phyloP scores from a whole-genome alignment of 108 stramenopile species.

The Skeletonema potamos region DNA sequence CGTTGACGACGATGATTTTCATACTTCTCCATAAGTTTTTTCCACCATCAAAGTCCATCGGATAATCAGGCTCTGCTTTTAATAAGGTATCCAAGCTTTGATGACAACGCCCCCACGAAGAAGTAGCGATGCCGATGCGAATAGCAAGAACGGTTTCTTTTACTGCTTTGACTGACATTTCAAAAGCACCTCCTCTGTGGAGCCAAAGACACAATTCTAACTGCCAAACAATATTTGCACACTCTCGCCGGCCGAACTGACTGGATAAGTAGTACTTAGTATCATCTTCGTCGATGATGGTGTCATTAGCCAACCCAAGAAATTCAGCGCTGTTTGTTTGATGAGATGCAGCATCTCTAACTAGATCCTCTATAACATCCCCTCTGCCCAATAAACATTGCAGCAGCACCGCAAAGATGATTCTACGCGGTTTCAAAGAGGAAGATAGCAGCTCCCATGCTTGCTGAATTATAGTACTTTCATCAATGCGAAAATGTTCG shows the following conservation, averaged over 20 bases:
- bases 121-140: slow-evolving; percentile 61
- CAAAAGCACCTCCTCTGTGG: slow-evolving; percentile 71
- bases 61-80: slow-evolving; percentile 76
- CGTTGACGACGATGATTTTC: slow-evolving; percentile 57
- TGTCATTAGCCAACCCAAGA: slow-evolving; percentile 61
- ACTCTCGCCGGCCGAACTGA: slow-evolving; percentile 46
- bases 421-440: slow-evolving; percentile 31
- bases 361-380: slow-evolving; percentile 69
- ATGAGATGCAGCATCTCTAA: slow-evolving; percentile 57
- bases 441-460: slow-evolving; percentile 48
- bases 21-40: slow-evolving; percentile 79
- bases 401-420: slow-evolving; percentile 61
- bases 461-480: slow-evolving; percentile 43
- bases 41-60: slow-evolving; percentile 65
- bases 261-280: slow-evolving; percentile 47
- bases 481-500: slow-evolving; percentile 30
- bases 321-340: slow-evolving; percentile 51
- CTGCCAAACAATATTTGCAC: slow-evolving; percentile 66
- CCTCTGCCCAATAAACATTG: slow-evolving; percentile 49
- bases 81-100: slow-evolving; percentile 69
- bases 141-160: slow-evolving; percentile 76
- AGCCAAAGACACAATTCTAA: slow-evolving; percentile 87
- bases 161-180: slow-evolving; percentile 58
- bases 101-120: slow-evolving; percentile 72
- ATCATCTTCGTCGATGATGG: slow-evolving; percentile 27